Base-by-base conservation (phyloP, 306 rosid genomes). In the Cicer bijugum region DNA sequence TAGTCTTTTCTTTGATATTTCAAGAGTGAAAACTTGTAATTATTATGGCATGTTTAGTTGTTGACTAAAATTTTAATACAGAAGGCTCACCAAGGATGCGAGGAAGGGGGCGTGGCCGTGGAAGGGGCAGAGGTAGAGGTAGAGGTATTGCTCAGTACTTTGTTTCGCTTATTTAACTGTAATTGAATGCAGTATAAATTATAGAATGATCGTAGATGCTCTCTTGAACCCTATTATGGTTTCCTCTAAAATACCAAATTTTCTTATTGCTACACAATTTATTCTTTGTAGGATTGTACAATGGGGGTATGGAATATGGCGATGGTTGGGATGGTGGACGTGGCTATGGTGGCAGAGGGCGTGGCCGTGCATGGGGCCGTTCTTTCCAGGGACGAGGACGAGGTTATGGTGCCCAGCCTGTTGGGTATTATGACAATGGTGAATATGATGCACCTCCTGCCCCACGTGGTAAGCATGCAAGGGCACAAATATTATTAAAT, bases 301-400 rank as follows among this genome's bases (percentile, higher is more conserved):
- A 87, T 74, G 96, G 88, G 55, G 85, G 89, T 63, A 67, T 70
- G 60, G 95, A 92, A 40, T 84, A 87, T 69, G 98, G 91, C 50
- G 92, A 88, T 81, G 88, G 88, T 48, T 88, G 90, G 91, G 98
- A 86, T 67, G 85, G 86, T 39, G 94, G 95, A 12, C 90, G 82
- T 23, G 86, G 97, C 65, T 88, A 80, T 71, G 96, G 91, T 52
- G 88, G 89, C 67, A 84, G 95, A 82, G 90, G 92, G 12, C 86
- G 90, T 73, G 98, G 92, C 56, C 92, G 88, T 7, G 84, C 71
- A 33, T 80, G 91, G 80, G 88, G 94, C 6, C 89, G 85, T 74
- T 59, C 46, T 81, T 81, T 78, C 69, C 73, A 84, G 67, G 94
- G 91, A 19, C 82, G 86, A 43, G 96, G 89, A 66, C 83, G 91